Base-by-base conservation (phyloP, 2,329 filamentous ascomycete genomes). In the Colletotrichum zoysiae region DNA sequence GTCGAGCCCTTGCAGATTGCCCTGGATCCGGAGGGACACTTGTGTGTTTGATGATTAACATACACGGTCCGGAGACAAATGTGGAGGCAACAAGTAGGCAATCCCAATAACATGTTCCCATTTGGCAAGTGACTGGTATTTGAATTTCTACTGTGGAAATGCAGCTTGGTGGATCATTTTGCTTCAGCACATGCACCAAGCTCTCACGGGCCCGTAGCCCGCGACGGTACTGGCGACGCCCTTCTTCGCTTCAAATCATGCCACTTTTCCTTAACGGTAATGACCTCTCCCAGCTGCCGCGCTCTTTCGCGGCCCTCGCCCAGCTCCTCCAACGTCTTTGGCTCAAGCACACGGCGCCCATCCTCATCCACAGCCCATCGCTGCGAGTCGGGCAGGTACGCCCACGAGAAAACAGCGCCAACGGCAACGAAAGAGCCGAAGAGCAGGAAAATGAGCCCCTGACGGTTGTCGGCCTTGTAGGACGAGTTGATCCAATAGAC, bases 371-470 rank as follows among this genome's bases (percentile, higher is more conserved):
- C 74, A 4, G 81, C 78, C 72, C 79, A 80, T 1, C 84, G 80
- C 76, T 87, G 85, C 1, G 84, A 76, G 63, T 87, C 82, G 4
- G 86, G 86, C 30, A 88, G 78, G 69, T 87, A 88, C 1, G 84
- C 85, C 86, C 86, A 87, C 12, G 85, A 85, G 76, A 82, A 86
- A 42, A 87, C 74, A 42, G 86, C 86, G 3, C 86, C 86, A 11
- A 86, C 76, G 20, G 82, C 81, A 67, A 86, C 86, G 66, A 87
- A 83, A 11, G 84, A 82, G 11, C 85, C 85, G 71, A 88, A 87
- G 1, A 87, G 79, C 18, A 87, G 75, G 70, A 87, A 87, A 50
- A 87, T 82, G 38, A 87, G 82, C 0, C 85, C 85, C 73, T 87
- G 86, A 1, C 83, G 81, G 4, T 79, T 83, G 2, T 78, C 61